Base-by-base conservation (phyloP, 768 basidiomycete genomes). In the Serendipita sp. region DNA sequence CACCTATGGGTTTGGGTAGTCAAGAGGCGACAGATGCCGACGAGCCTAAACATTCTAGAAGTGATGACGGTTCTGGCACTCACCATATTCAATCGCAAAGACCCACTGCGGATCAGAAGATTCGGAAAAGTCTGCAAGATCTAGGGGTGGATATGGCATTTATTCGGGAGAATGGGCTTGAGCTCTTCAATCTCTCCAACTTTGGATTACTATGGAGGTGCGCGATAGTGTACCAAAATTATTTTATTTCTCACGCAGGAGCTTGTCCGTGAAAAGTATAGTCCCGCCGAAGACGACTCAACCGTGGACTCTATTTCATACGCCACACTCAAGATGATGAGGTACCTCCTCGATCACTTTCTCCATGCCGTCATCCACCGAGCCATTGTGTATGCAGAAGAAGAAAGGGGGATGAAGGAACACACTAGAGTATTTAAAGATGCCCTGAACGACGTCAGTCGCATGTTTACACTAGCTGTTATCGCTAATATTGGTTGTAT, bases 391-490 rank as follows among this genome's bases (percentile, higher is more conserved):
- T 73, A 77, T 41, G 79, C 80, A 43, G 83, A 85, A 66, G 79
- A 83, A 63, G 85, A 86, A 66, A 70, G 74, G 61, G 71, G 73
- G 33, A 68, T 84, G 68, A 87, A 86, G 71, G 73, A 74, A 42
- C 77, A 78, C 20, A 79, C 79, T 51, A 84, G 79, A 66, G 82
- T 76, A 4, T 88, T 86, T 83, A 74, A 38, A 38, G 77, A 51
- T 61, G 75, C 2, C 74, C 74, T 13, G 71, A 71, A 48, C 74
- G 75, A 31, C 74, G 45, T 48, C 38, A 38, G 38, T 38, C 38
- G 38, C 38, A 38, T 38, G n/a, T n/a, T n/a, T n/a, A n/a, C 38
- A 38, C 14, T 14, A 38, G 5, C 38, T 38, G 38, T 7, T 38
- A 7, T 14, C 38, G 38, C 38, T 22, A 11, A 30, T 20, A 24